Evolutionary conservation across 768 basidiomycete genomes (phyloP).

Genomic region (Kwoniella botswanensis): DNA sequence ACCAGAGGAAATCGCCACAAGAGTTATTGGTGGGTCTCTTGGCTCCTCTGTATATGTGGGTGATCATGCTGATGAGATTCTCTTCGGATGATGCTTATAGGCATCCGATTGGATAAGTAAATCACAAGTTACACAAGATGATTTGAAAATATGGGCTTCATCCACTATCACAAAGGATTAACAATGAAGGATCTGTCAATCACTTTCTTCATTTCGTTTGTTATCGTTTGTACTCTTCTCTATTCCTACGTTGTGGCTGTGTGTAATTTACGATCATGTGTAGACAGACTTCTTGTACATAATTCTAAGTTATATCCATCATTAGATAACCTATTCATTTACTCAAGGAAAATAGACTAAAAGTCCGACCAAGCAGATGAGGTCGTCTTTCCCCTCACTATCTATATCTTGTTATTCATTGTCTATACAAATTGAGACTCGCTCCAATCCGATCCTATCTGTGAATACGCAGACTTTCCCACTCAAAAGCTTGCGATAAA

Average conservation of each 20-base stretch:
- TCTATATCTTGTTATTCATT: too few relatives aligned
- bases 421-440: too few relatives aligned
- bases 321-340: too few relatives aligned
- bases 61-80: not conserved
- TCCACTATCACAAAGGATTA: conserved; percentile 17
- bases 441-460: too few relatives aligned
- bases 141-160: conserved; percentile 39
- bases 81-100: conserved; percentile 12
- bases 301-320: too few relatives aligned
- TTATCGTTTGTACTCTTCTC: not conserved
- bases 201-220: not conserved
- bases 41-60: not conserved
- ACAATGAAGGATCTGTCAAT: not conserved
- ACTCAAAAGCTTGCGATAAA: too few relatives aligned
- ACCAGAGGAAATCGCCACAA: conserved; percentile 79
- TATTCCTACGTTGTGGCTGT: not conserved
- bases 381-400: too few relatives aligned
- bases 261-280: too few relatives aligned
- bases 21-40: conserved; percentile 65
- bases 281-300: too few relatives aligned
- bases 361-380: too few relatives aligned
- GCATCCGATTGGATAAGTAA: conserved; percentile 43
- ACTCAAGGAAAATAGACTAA: too few relatives aligned
- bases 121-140: conserved; percentile 39
- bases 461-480: too few relatives aligned